Evolutionary conservation across 148 eudicot species (phyloP).

Genomic region (Camellia japonica): DNA sequence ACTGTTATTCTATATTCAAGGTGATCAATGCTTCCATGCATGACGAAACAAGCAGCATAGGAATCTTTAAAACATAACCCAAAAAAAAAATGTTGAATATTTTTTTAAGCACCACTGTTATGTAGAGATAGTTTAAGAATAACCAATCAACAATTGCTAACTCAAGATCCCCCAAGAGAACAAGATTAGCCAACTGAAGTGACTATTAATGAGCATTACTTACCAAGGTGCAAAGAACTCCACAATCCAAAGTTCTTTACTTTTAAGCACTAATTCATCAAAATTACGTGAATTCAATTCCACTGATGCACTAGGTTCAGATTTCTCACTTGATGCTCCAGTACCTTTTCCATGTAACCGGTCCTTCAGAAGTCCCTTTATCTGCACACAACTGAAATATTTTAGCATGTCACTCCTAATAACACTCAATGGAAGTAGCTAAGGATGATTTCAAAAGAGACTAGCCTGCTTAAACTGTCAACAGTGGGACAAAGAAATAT

Average conservation of each 20-base stretch:
- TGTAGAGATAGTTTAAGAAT: not conserved
- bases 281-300: slow-evolving; percentile 82
- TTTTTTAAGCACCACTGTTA: no score
- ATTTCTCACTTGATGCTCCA: slow-evolving; percentile 77
- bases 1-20: not conserved
- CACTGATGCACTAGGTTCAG: slow-evolving; percentile 80
- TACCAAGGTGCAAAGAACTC: slow-evolving; percentile 99
- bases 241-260: slow-evolving; percentile 93
- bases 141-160: not conserved
- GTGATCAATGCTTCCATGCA: not conserved
- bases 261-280: slow-evolving; percentile 78
- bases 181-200: not conserved
- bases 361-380: slow-evolving; percentile 81
- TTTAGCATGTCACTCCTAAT: not conserved
- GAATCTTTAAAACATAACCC: no score
- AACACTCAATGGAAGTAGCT: not conserved
- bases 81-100: not conserved
- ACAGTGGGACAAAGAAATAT: no score
- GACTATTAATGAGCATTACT: slow-evolving; percentile 13
- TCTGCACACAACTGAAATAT: slow-evolving; percentile 40
- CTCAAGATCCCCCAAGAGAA: not conserved
- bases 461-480: no score
- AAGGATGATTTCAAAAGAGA: no score
- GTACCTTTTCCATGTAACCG: slow-evolving; percentile 70
- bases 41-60: not conserved